Conservation (phyloP, 2,329 filamentous ascomycete species). For the Colletotrichum tamarilloi region DNA sequence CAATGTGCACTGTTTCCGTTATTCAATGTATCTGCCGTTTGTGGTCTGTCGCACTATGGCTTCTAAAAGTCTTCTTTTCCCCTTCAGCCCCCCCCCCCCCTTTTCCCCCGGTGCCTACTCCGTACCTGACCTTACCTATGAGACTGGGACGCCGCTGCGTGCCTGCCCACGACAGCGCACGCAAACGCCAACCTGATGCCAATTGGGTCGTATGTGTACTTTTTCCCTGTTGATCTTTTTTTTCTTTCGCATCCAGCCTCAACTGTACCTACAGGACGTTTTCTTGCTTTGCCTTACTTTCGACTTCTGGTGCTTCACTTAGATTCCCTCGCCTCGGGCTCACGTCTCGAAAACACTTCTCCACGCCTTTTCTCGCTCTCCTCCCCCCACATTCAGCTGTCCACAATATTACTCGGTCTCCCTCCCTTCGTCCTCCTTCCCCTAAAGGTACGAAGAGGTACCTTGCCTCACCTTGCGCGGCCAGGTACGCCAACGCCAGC, state of each 20-base stretch:
- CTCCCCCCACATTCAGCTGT: background rate
- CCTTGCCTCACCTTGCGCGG: background rate
- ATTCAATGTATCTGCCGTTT: background rate
- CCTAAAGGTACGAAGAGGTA: background rate
- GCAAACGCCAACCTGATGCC: background rate
- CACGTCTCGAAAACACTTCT: background rate
- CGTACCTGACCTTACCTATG: background rate
- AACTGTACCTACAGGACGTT: background rate
- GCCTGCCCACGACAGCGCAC: background rate
- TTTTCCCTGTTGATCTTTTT: background rate
- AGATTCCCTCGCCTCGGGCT: background rate
- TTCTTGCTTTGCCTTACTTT: background rate
- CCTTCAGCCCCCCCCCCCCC: background rate
- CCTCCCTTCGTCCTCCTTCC: too few relatives aligned
- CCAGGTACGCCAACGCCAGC: background rate
- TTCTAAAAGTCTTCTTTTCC: background rate
- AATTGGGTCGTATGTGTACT: background rate
- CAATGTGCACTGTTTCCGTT: too few relatives aligned
- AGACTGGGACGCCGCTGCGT: background rate
- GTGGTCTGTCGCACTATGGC: background rate
- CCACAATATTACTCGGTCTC: background rate
- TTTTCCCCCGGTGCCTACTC: background rate
- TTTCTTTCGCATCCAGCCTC: background rate
- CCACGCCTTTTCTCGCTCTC: background rate
- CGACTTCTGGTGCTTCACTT: background rate